Evolutionary conservation across 495 filamentous ascomycete species (phyloP).

Genomic region (Penicillium chermesinum): DNA sequence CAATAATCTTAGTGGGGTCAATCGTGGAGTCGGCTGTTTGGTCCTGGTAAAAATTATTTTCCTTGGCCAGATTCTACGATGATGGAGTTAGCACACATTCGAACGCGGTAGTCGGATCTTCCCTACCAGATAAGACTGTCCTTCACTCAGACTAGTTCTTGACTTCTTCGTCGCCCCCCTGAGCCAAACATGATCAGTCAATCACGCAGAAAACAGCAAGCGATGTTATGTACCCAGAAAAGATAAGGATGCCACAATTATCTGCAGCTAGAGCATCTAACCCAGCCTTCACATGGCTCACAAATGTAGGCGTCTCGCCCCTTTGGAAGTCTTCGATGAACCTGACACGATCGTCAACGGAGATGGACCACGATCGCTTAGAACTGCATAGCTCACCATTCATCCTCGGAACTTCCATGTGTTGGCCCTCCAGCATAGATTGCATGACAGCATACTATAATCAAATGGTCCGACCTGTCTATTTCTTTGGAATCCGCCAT

Average conservation of each 20-base stretch:
- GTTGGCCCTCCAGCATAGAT: conserved; percentile 66
- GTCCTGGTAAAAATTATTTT: conserved; percentile 34
- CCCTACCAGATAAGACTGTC: conserved; percentile 55
- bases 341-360: conserved; percentile 19
- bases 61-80: conserved; percentile 40
- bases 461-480: conserved; percentile 38
- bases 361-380: background rate
- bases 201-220: background rate
- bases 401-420: conserved; percentile 52
- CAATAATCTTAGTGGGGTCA: conserved; percentile 29
- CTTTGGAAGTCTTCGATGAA: conserved; percentile 63
- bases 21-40: conserved; percentile 1
- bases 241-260: conserved; percentile 48
- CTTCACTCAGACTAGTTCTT: conserved; percentile 54
- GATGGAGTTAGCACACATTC: background rate
- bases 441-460: conserved; percentile 77
- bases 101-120: background rate
- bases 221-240: conserved; percentile 57
- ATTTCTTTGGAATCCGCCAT: no score
- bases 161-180: conserved; percentile 59
- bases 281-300: conserved; percentile 63
- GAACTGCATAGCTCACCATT: conserved; percentile 56
- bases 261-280: conserved; percentile 41
- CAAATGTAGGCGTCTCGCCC: conserved; percentile 69
- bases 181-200: background rate